Evolutionary conservation across 2,329 filamentous ascomycete genomes (phyloP).

Genomic region (Neobulgaria alba): DNA sequence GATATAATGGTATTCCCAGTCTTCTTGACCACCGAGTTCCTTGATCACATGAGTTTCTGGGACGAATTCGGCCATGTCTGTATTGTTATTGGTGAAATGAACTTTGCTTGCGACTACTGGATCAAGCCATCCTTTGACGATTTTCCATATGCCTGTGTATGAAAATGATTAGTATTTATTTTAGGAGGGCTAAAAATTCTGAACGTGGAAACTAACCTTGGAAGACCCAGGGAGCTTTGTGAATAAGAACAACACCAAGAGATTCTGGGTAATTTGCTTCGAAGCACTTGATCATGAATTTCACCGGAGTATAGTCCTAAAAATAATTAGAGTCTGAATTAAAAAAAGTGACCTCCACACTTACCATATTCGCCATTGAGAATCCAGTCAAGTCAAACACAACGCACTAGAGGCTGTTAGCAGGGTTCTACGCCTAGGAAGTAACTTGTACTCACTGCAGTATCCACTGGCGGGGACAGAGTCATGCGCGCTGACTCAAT

Average conservation of each 20-base stretch:
- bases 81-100: constrained; percentile 76
- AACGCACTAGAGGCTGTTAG: constrained; percentile 53
- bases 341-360: constrained; percentile 13
- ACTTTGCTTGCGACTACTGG: constrained; percentile 93
- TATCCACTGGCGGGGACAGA: constrained; percentile 73
- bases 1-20: constrained; percentile 75
- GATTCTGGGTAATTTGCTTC: constrained; percentile 97
- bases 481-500: constrained; percentile 92
- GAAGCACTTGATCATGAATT: constrained; percentile 99
- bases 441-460: constrained; percentile 59
- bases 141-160: constrained; percentile 74
- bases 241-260: constrained; percentile 80
- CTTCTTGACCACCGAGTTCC: constrained; percentile 78
- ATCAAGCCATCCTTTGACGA: constrained; percentile 93
- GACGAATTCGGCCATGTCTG: constrained; percentile 74
- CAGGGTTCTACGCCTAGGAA: neutral
- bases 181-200: too few species aligned
- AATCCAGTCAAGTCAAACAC: constrained; percentile 96
- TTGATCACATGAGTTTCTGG: constrained; percentile 61
- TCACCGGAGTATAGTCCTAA: constrained; percentile 86
- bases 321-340: neutral
- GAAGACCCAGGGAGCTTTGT: constrained; percentile 96
- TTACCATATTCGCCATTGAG: constrained; percentile 85
- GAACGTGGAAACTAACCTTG: constrained; percentile 56
- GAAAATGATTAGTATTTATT: too few species aligned